Evolutionary conservation across 83 land plant genomes (phyloP).

Genomic region (Diphasiastrum complanatum): DNA sequence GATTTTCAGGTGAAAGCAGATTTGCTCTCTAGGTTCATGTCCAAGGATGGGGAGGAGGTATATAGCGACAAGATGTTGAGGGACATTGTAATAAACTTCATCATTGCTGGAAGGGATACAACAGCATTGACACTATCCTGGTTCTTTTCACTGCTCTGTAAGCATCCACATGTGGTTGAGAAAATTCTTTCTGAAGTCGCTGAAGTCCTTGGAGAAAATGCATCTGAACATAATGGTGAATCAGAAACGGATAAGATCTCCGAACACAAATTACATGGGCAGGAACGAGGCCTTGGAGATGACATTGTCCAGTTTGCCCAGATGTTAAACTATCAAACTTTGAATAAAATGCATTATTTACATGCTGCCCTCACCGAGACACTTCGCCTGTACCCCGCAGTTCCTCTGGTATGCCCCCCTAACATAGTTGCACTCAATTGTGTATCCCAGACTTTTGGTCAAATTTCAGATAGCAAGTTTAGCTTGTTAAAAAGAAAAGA

Average conservation of each 20-base stretch:
- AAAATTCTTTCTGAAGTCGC: constrained; percentile 22
- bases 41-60: constrained; percentile 17
- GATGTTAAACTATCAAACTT: constrained; percentile 10
- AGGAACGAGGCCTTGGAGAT: neutral
- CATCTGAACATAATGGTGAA: too few relatives aligned
- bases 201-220: neutral
- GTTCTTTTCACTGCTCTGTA: constrained; percentile 22
- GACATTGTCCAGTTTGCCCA: neutral
- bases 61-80: constrained; percentile 27
- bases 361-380: constrained; percentile 11
- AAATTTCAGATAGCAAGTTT: too few relatives aligned
- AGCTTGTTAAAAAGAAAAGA: too few relatives aligned
- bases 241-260: too few relatives aligned
- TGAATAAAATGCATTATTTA: constrained; percentile 16
- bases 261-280: too few relatives aligned
- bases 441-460: too few relatives aligned
- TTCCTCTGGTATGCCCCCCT: constrained; percentile 4
- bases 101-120: constrained; percentile 31
- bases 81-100: constrained; percentile 31
- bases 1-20: constrained; percentile 22
- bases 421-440: too few relatives aligned
- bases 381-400: too few relatives aligned
- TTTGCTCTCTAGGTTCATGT: constrained; percentile 33
- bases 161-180: constrained; percentile 24
- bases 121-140: constrained; percentile 25